Evolutionary conservation across 768 basidiomycete genomes (phyloP), one percentile per base, ranked within the genome.

Genomic region (Phylloporus arenicola): DNA sequence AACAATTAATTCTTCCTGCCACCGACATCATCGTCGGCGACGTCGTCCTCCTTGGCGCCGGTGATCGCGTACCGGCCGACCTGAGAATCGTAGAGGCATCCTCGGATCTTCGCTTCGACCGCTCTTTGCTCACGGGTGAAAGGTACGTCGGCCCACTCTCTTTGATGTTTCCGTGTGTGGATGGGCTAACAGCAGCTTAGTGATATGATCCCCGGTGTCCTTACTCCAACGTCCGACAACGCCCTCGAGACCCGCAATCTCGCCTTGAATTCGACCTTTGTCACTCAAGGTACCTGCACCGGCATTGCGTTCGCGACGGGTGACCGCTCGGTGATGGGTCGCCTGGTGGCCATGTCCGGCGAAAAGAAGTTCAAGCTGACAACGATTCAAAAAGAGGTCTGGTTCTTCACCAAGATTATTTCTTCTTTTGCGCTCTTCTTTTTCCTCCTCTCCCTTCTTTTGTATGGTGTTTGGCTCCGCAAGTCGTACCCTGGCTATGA

Each of bases 61-160:
- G 80, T 14, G 78, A 82, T 54, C 73, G 81, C 11, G 71, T 82
- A 5, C 81, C 81, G 6, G 80, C 82, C 0, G 83, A 84, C 55
- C 65, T 82, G 24, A 74, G 82, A 20, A 69, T 84, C 10, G 72
- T 81, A 35, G 61, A 76, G 9, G 73, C 72, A 50, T 76, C 78
- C 1, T 71, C 72, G 5, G 81, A 81, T 54, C 64, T 81, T 48
- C 71, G 72, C 24, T 71, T 81, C 43, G 80, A 82, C 51, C 71
- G 79, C 7, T 72, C 79, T 1, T 70, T 81, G 34, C 70, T 82
- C 30, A 82, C 81, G 4, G 77, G 75, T 10, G 76, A 76, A 58
- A 72, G 71, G 70, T 72, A 3, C 9, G 54, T 57, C 22, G 24
- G 20, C n/a, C 22, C 30, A 38, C 17, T 13, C 4, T 49, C 35